Percentiles rank a stretch among this genome's conserved stretches.
Conservation (phyloP, 2,329 filamentous ascomycete genomes). For the Mariannaea elegans region DNA sequence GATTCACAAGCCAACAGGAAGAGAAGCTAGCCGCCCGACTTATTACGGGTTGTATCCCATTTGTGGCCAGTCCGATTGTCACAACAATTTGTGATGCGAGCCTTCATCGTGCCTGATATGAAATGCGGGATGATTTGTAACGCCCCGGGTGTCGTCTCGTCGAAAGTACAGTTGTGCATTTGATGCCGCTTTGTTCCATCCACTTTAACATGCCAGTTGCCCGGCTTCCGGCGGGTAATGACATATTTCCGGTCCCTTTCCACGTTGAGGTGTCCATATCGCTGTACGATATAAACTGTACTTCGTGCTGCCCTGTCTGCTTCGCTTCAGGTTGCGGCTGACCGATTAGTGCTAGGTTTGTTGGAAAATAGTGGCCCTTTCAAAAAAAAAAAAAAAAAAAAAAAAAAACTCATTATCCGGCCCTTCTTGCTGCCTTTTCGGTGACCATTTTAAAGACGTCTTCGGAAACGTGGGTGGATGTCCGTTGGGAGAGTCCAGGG, state of each 20-base stretch:
- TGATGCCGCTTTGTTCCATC: background rate
- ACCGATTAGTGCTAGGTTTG: conserved; percentile 6
- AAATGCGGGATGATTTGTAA: background rate
- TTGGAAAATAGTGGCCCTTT: background rate
- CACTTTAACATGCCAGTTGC: conserved; percentile 1
- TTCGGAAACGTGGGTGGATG: conserved; percentile 23
- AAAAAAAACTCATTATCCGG: conserved; percentile 18
- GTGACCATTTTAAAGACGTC: background rate
- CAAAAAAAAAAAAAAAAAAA: background rate
- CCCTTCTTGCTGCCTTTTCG: conserved; percentile 4
- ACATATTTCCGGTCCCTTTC: conserved; percentile 4
- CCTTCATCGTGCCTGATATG: background rate
- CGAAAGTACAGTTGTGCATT: background rate
- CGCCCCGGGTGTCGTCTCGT: background rate
- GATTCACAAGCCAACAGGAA: conserved; percentile 1
- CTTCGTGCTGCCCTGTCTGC: background rate
- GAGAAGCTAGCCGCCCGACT: background rate
- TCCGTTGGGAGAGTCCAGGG: conserved; percentile 12
- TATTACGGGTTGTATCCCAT: conserved; percentile 8
- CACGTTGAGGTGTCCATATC: background rate
- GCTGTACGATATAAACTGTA: background rate
- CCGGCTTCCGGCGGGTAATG: conserved; percentile 22
- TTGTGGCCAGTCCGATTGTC: conserved; percentile 15
- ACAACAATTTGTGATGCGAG: conserved; percentile 8
- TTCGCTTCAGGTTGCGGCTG: conserved; percentile 5